Percentiles rank a stretch among this genome's conserved stretches.
Conservation (phyloP, 805 yeast genomes). For the Wickerhamiella bombiphila region DNA sequence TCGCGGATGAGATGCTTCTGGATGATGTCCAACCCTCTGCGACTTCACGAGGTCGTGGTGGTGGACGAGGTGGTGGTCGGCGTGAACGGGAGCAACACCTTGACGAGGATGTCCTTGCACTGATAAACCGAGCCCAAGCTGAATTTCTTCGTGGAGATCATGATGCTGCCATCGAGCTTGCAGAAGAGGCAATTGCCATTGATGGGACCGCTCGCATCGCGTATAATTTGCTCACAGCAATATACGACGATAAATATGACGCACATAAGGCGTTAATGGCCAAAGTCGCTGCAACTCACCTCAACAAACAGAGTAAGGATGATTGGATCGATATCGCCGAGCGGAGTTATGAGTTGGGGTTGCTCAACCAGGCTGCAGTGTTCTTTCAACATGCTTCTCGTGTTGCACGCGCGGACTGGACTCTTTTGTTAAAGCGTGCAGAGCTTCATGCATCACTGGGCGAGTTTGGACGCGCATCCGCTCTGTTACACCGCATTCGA, state of each 20-base stretch:
- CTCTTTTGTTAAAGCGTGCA: slow-evolving; percentile 64
- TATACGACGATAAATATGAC: slow-evolving; percentile 38
- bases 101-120: slow-evolving; percentile 16
- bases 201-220: slow-evolving; percentile 22
- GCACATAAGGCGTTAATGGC: slow-evolving; percentile 24
- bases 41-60: neutral
- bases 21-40: slow-evolving; percentile 2
- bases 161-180: slow-evolving; percentile 19
- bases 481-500: slow-evolving; percentile 16
- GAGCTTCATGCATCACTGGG: slow-evolving; percentile 20
- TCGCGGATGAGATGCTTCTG: too few relatives aligned
- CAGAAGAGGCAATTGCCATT: slow-evolving; percentile 21
- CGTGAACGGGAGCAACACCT: slow-evolving; percentile 15
- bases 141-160: slow-evolving; percentile 15
- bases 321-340: slow-evolving; percentile 86
- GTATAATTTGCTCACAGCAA: slow-evolving; percentile 20
- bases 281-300: slow-evolving; percentile 40
- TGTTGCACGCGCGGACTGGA: slow-evolving; percentile 74
- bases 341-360: slow-evolving; percentile 54
- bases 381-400: slow-evolving; percentile 67
- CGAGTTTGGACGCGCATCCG: slow-evolving; percentile 18
- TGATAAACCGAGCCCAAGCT: slow-evolving; percentile 15
- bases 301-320: slow-evolving; percentile 57
- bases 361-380: slow-evolving; percentile 38
- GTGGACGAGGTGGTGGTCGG: slow-evolving; percentile 2